Evolutionary conservation across 1,284 basidiomycete genomes (phyloP).

Genomic region (Sanghuangporus sanghuang): DNA sequence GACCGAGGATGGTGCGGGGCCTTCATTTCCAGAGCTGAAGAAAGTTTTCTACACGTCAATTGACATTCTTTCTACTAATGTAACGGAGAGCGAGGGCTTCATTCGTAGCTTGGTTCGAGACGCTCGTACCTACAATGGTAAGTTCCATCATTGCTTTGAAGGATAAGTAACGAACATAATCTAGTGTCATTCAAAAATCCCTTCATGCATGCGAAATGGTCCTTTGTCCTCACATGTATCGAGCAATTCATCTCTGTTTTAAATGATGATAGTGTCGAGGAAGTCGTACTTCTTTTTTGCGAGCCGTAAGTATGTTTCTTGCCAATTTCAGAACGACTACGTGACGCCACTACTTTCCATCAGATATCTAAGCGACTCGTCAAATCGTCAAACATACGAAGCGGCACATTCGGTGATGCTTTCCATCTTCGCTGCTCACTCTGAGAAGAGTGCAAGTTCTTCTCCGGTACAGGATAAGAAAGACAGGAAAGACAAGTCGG

Average conservation of each 20-base stretch:
- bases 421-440: slow-evolving; percentile 57
- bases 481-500: slow-evolving; percentile 11
- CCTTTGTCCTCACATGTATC: slow-evolving; percentile 58
- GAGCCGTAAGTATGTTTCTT: slow-evolving; percentile 43
- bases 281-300: slow-evolving; percentile 51
- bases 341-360: neutral
- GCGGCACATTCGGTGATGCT: slow-evolving; percentile 72
- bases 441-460: slow-evolving; percentile 29
- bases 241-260: slow-evolving; percentile 66
- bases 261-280: slow-evolving; percentile 40
- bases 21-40: slow-evolving; percentile 60
- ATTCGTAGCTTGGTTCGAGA: slow-evolving; percentile 30
- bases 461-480: slow-evolving; percentile 20
- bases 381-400: slow-evolving; percentile 64
- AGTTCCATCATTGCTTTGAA: slow-evolving; percentile 11
- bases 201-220: slow-evolving; percentile 44
- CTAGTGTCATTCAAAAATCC: slow-evolving; percentile 9
- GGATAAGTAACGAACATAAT: too few relatives aligned
- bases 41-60: slow-evolving; percentile 66
- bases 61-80: slow-evolving; percentile 54
- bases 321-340: neutral
- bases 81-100: slow-evolving; percentile 36
- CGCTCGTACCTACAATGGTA: slow-evolving; percentile 29
- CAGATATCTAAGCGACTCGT: slow-evolving; percentile 52
- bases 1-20: slow-evolving; percentile 21